Conservation (phyloP, 1,139 yeast species). For the Taphrina flavorubra region DNA sequence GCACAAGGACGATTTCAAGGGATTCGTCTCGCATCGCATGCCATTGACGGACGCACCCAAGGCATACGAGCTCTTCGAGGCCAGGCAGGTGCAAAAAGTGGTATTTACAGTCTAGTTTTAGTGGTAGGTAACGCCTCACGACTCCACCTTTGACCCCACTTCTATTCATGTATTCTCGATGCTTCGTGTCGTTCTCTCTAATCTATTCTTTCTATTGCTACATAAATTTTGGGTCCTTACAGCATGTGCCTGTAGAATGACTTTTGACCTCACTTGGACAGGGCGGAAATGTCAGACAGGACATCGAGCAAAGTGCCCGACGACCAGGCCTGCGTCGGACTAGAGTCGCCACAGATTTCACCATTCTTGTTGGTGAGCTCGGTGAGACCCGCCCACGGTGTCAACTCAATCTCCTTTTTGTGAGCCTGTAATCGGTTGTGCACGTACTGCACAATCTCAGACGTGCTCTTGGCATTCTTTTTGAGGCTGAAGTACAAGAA, state of each 20-base stretch:
- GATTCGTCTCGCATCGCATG: slow-evolving; percentile 48
- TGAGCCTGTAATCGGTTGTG: slow-evolving; percentile 66
- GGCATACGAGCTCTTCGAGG: slow-evolving; percentile 61
- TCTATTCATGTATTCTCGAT: no score
- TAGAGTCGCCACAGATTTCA: slow-evolving; percentile 75
- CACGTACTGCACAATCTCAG: slow-evolving; percentile 56
- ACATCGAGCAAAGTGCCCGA: slow-evolving; percentile 82
- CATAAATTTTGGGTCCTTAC: not conserved
- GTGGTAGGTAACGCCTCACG: not conserved
- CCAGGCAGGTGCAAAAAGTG: slow-evolving; percentile 63
- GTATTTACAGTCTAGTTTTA: slow-evolving; percentile 54
- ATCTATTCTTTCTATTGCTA: not conserved
- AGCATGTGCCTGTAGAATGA: no score
- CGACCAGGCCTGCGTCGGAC: slow-evolving; percentile 98
- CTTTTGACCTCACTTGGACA: not conserved
- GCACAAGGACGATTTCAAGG: slow-evolving; percentile 18
- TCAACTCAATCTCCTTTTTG: slow-evolving; percentile 68
- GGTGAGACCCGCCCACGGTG: slow-evolving; percentile 92
- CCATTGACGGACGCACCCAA: slow-evolving; percentile 52
- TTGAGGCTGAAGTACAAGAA: slow-evolving; percentile 60
- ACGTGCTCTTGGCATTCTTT: slow-evolving; percentile 47
- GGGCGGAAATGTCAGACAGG: slow-evolving; percentile 60
- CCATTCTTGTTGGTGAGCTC: slow-evolving; percentile 93
- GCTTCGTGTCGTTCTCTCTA: not conserved
- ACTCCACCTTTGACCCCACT: no score